Conservation (phyloP, 306 rosid species). For the Spatholobus suberectus region DNA sequence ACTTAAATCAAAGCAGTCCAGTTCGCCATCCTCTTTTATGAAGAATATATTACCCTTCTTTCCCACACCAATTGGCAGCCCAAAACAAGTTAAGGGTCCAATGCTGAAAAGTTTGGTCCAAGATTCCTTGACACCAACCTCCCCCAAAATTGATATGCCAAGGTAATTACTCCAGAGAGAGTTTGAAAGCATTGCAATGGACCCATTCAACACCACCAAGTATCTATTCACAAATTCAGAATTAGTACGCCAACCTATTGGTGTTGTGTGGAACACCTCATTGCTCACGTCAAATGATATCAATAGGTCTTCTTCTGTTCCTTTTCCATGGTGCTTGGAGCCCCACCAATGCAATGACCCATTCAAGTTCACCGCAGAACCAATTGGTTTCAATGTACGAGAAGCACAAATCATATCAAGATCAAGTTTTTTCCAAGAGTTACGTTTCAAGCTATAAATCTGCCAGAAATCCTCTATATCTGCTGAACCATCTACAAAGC, state of each 20-base stretch:
- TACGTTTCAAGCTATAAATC: not conserved
- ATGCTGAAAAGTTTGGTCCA: not conserved
- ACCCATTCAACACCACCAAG: not conserved
- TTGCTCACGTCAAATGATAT: not conserved
- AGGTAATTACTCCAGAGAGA: not conserved
- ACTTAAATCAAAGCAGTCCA: not conserved
- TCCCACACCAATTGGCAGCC: not conserved
- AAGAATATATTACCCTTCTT: not conserved
- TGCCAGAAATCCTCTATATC: not conserved
- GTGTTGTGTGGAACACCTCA: not conserved
- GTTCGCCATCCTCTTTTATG: not conserved
- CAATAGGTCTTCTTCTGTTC: too few relatives aligned
- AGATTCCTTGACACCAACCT: not conserved
- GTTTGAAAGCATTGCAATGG: not conserved
- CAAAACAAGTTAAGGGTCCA: not conserved
- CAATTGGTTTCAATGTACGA: too few relatives aligned
- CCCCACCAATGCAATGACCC: not conserved
- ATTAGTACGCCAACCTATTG: not conserved
- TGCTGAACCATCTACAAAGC: not conserved
- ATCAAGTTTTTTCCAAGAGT: too few relatives aligned
- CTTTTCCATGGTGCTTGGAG: too few relatives aligned
- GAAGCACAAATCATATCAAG: too few relatives aligned
- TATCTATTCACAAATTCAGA: not conserved
- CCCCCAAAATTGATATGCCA: not conserved
- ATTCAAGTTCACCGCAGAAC: not conserved